Conservation (phyloP, 257 asterid genomes). For the Solanum chmielewskii region DNA sequence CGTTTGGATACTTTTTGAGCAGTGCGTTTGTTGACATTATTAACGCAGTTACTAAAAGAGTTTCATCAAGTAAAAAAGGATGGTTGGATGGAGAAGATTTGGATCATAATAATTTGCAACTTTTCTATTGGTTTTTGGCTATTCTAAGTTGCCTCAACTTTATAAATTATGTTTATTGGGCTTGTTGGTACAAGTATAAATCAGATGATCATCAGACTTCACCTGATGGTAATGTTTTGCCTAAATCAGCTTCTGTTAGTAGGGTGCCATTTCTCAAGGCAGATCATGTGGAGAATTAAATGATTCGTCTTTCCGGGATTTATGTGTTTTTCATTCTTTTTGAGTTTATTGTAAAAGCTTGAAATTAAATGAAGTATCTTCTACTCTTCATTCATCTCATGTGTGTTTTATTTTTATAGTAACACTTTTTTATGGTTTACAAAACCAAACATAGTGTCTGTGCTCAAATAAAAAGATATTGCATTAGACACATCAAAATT, state of each 20-base stretch:
- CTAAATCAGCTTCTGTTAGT: slow-evolving; percentile 5
- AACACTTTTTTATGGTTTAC: not conserved
- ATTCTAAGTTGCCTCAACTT: slow-evolving; percentile 51
- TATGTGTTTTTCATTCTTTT: not conserved
- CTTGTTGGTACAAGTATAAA: slow-evolving; percentile 61
- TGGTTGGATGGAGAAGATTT: slow-evolving; percentile 48
- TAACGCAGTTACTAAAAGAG: slow-evolving; percentile 22
- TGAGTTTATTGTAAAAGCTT: not conserved
- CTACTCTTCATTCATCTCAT: not conserved
- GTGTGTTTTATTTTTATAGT: not conserved
- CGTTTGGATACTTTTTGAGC: slow-evolving; percentile 51
- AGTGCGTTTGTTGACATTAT: slow-evolving; percentile 39
- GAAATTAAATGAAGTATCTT: not conserved
- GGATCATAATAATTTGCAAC: slow-evolving; percentile 35
- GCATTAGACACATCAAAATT: not conserved
- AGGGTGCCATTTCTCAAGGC: slow-evolving; percentile 16
- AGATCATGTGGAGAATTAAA: not conserved
- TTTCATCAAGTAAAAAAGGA: slow-evolving; percentile 28
- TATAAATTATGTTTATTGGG: slow-evolving; percentile 44
- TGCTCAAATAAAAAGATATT: not conserved
- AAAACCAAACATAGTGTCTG: not conserved
- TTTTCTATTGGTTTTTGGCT: slow-evolving; percentile 54
- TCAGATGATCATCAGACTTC: not conserved
- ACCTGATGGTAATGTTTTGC: not conserved
- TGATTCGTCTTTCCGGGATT: not conserved